Conservation (phyloP, 192 early-diverging fungal species). For the Thoreauomyces humboldtii region DNA sequence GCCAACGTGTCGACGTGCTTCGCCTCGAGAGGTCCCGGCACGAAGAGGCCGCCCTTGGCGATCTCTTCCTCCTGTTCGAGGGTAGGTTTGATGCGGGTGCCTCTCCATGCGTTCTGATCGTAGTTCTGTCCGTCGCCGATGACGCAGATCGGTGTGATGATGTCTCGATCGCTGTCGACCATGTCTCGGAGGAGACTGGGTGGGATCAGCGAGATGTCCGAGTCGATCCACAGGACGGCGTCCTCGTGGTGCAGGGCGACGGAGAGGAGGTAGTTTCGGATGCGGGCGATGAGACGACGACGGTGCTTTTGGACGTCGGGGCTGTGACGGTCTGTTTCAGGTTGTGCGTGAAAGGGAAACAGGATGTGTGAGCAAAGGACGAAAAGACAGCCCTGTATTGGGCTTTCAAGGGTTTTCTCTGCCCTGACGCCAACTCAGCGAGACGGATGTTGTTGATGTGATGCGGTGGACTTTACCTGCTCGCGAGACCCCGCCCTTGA, state of each 20-base stretch:
- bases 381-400: too few relatives aligned
- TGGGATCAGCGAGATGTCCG: constrained; percentile 36
- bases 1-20: background rate
- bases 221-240: constrained; percentile 38
- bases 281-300: constrained; percentile 24
- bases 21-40: background rate
- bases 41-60: background rate
- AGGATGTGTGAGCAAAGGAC: too few relatives aligned
- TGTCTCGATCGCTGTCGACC: constrained; percentile 36
- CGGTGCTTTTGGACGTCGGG: constrained; percentile 26
- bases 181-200: constrained; percentile 20
- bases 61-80: constrained; percentile 6
- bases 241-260: constrained; percentile 22
- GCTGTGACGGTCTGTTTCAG: constrained; percentile 29
- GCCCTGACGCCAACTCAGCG: too few relatives aligned
- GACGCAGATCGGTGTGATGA: constrained; percentile 34
- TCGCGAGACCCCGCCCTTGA: background rate
- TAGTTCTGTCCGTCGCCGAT: background rate
- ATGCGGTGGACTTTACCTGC: too few relatives aligned
- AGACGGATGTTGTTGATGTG: too few relatives aligned
- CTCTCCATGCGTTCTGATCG: constrained; percentile 12
- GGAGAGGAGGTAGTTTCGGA: constrained; percentile 30
- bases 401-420: too few relatives aligned
- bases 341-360: too few relatives aligned
- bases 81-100: constrained; percentile 23